Conservation (phyloP, 805 yeast genomes). For the Metschnikowia reukaufii region DNA sequence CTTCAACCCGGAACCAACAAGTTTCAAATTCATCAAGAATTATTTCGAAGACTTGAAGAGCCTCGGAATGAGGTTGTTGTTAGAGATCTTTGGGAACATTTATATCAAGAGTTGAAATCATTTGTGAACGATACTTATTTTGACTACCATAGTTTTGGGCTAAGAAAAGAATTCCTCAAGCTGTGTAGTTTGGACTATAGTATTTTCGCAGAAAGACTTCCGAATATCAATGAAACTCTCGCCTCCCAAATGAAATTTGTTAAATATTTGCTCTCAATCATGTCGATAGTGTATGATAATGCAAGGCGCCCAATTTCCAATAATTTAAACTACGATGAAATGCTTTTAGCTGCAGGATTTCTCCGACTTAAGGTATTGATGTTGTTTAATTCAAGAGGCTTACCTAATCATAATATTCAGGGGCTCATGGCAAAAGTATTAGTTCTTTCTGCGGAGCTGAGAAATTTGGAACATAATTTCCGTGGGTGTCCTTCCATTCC, state of each 20-base stretch:
- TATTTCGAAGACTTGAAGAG: not conserved
- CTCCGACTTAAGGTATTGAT: not conserved
- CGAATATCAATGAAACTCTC: not conserved
- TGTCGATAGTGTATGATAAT: not conserved
- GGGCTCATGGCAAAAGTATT: not conserved
- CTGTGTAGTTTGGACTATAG: not conserved
- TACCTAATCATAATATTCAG: not conserved
- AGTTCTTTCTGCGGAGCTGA: not conserved
- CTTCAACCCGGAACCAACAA: not conserved
- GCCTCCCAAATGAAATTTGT: not conserved
- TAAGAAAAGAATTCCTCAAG: not conserved
- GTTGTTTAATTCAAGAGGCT: not conserved
- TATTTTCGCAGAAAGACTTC: not conserved
- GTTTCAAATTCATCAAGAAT: not conserved
- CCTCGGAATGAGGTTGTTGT: not conserved
- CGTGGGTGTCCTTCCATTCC: not conserved
- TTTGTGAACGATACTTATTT: slow-evolving; percentile 1
- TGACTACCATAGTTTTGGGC: not conserved
- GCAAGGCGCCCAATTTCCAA: not conserved
- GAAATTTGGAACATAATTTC: not conserved
- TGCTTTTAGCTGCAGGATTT: not conserved
- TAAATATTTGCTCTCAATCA: not conserved
- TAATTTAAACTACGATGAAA: not conserved
- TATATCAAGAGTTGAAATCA: not conserved
- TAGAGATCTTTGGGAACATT: not conserved